Evolutionary conservation across 169 alveolate species (phyloP).

Genomic region (Eimeria praecox): DNA sequence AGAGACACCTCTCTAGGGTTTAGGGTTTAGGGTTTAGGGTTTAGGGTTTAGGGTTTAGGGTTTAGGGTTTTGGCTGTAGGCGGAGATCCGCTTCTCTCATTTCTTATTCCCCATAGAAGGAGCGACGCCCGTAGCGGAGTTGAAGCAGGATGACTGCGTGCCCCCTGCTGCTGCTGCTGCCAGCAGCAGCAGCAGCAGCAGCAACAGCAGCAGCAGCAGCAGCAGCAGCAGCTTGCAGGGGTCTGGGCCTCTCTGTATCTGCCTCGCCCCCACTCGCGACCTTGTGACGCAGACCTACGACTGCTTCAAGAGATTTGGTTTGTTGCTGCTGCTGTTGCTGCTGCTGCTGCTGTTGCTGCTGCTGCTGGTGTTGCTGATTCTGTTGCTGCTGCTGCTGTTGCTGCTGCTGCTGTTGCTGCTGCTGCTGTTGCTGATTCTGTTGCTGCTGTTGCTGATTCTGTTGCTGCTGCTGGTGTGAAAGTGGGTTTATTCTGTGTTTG

Average conservation of each 20-base stretch:
- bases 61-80: background rate
- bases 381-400: no score
- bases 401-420: no score
- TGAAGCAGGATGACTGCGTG: background rate
- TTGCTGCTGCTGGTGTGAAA: background rate
- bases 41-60: conserved; percentile 7
- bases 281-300: conserved; percentile 8
- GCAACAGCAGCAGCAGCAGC: no score
- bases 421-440: no score
- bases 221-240: no score
- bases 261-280: conserved; percentile 44
- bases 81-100: background rate
- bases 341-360: conserved; percentile 49
- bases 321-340: conserved; percentile 41
- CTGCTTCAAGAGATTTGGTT: conserved; percentile 9
- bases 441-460: no score
- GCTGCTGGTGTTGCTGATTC: background rate
- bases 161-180: background rate
- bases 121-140: background rate
- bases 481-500: background rate
- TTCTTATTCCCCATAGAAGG: background rate
- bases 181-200: background rate
- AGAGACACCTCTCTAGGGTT: no score
- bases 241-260: no score
- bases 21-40: conserved; percentile 6